phyloP scores from a whole-genome alignment of 2,329 filamentous ascomycete genomes.

The Seiridium cupressi region DNA sequence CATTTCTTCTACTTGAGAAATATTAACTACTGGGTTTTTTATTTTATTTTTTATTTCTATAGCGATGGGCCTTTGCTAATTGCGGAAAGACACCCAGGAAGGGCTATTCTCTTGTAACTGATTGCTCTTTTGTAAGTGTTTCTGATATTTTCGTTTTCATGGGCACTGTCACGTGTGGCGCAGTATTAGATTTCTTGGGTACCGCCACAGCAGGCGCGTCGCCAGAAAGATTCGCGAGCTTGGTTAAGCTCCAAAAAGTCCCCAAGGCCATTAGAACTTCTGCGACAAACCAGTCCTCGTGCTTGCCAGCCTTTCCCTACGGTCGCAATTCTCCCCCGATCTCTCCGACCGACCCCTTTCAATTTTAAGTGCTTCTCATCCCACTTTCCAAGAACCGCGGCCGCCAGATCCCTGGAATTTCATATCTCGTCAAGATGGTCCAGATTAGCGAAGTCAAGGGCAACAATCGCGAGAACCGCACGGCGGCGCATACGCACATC shows the following conservation, averaged over 20 bases:
- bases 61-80: no score
- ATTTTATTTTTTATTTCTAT: no score
- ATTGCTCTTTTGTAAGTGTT: no score
- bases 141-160: no score
- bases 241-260: neutral
- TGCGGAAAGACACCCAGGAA: no score
- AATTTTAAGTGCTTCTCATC: neutral
- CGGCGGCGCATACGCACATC: constrained; percentile 96
- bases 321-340: neutral
- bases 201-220: neutral
- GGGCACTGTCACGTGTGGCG: neutral
- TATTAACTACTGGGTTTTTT: no score
- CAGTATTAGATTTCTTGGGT: neutral
- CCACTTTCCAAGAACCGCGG: neutral
- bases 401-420: no score
- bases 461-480: constrained; percentile 92
- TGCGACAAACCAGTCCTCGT: constrained; percentile 3
- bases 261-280: neutral
- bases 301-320: neutral
- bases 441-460: constrained; percentile 94
- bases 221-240: constrained; percentile 8
- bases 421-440: constrained; percentile 60
- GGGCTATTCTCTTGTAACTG: no score
- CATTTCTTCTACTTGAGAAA: no score
- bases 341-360: neutral